A percentile compares a stretch with the other conserved stretches of the same genome.
Evolutionary conservation across 192 early-diverging fungal species (phyloP).

Genomic region (Oehlia diaphana): DNA sequence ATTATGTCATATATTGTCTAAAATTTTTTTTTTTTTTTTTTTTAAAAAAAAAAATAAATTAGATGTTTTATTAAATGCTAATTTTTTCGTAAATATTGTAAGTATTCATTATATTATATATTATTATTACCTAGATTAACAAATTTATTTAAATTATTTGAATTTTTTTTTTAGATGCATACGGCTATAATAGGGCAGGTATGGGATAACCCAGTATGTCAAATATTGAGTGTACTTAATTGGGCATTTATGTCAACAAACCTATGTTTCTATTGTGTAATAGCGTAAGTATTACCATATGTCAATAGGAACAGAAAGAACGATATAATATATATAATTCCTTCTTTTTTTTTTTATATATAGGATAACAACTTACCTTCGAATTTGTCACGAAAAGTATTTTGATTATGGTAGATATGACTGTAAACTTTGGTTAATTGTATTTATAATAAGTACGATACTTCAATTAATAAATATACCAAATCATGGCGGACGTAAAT

Average conservation of each 20-base stretch:
- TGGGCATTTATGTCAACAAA: neutral
- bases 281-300: neutral
- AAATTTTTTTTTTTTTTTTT: no score
- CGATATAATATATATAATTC: neutral
- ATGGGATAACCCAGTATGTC: neutral
- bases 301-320: no score
- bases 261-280: neutral
- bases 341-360: no score
- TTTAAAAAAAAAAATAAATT: no score
- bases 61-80: neutral
- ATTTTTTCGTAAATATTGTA: neutral
- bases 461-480: neutral
- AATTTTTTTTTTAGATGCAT: neutral
- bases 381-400: neutral
- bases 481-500: neutral
- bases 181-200: neutral
- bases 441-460: neutral
- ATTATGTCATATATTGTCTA: neutral
- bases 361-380: neutral
- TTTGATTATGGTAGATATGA: slow-evolving; percentile 4
- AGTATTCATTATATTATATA: neutral
- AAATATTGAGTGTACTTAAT: neutral
- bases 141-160: neutral
- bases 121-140: no score
- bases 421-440: neutral